A percentile compares a stretch with the other conserved stretches of the same genome.
Conservation (phyloP, 495 filamentous ascomycete genomes). For the Aspergillus mulundensis region DNA sequence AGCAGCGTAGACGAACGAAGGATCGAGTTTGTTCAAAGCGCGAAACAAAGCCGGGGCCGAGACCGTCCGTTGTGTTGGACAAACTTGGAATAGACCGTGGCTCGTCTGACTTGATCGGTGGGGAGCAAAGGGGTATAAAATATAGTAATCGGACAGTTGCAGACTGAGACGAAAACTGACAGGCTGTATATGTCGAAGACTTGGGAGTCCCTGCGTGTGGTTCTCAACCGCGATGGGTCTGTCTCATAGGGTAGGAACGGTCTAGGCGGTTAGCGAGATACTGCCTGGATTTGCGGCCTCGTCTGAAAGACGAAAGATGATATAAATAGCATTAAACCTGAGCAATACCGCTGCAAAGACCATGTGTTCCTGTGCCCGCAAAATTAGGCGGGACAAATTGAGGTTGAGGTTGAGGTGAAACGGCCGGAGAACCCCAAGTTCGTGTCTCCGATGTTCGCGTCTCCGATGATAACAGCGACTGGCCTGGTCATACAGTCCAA, state of each 20-base stretch:
- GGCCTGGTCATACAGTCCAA: neutral
- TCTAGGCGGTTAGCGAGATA: constrained; percentile 18
- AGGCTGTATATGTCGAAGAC: constrained; percentile 8
- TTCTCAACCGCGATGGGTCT: constrained; percentile 6
- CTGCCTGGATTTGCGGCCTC: constrained; percentile 18
- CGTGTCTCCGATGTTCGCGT: neutral
- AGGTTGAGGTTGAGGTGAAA: neutral
- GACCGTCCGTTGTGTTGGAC: constrained; percentile 14
- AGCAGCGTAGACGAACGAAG: neutral
- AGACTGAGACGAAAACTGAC: constrained; percentile 17
- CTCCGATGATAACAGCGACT: neutral
- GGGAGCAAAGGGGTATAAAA: constrained; percentile 7
- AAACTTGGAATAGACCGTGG: constrained; percentile 13
- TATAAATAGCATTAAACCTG: neutral
- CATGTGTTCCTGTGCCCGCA: neutral
- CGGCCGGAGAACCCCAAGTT: neutral
- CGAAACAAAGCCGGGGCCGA: constrained; percentile 13
- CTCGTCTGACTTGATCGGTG: constrained; percentile 8
- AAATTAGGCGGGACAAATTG: neutral
- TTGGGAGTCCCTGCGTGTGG: constrained; percentile 5
- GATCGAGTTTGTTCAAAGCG: constrained; percentile 10
- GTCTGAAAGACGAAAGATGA: constrained; percentile 1
- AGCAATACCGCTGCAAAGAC: neutral
- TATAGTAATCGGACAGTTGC: constrained; percentile 3
- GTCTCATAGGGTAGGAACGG: constrained; percentile 11